These are phyloP conservation scores for Candida glucosophila DNA, from an alignment of 1,139 yeast genomes.

Conservation along the genomic window DNA sequence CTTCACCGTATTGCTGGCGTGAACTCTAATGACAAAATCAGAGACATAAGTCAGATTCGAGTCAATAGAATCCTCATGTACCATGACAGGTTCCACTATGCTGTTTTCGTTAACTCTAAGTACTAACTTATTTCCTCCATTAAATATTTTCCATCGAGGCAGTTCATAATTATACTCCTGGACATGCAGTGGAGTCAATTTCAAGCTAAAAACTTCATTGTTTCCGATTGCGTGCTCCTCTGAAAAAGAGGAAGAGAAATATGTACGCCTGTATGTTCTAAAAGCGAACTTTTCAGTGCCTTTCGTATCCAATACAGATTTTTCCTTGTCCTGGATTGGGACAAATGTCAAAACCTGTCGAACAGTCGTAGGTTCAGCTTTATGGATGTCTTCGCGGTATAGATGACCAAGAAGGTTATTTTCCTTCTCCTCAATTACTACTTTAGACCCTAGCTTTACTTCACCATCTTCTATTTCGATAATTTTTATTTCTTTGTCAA, in stretches of 20 bases:
- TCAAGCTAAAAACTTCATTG: constrained; percentile 4
- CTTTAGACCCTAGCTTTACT: not conserved
- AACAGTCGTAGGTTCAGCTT: constrained; percentile 5
- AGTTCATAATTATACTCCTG: constrained; percentile 1
- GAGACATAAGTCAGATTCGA: not conserved
- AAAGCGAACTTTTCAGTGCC: constrained; percentile 4
- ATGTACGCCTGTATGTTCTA: constrained; percentile 2
- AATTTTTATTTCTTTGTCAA: not conserved
- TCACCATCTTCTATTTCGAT: not conserved
- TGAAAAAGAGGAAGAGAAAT: constrained; percentile 3
- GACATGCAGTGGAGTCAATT: constrained; percentile 1
- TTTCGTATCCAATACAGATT: constrained; percentile 2
- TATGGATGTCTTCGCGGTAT: constrained; percentile 1
- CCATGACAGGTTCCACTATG: not conserved
- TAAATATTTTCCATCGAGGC: constrained; percentile 3
- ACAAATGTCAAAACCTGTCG: constrained; percentile 5
- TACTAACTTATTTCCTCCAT: constrained; percentile 1
- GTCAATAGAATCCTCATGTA: not conserved
- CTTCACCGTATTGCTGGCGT: constrained; percentile 4
- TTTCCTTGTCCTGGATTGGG: constrained; percentile 4
- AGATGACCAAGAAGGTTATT: not conserved
- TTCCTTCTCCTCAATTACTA: constrained; percentile 1
- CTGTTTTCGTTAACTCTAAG: constrained; percentile 1
- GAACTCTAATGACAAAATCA: constrained; percentile 5
- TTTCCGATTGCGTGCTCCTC: constrained; percentile 4